Base-by-base conservation (phyloP, 2,329 filamentous ascomycete genomes). In the Phialocephala sp. region DNA sequence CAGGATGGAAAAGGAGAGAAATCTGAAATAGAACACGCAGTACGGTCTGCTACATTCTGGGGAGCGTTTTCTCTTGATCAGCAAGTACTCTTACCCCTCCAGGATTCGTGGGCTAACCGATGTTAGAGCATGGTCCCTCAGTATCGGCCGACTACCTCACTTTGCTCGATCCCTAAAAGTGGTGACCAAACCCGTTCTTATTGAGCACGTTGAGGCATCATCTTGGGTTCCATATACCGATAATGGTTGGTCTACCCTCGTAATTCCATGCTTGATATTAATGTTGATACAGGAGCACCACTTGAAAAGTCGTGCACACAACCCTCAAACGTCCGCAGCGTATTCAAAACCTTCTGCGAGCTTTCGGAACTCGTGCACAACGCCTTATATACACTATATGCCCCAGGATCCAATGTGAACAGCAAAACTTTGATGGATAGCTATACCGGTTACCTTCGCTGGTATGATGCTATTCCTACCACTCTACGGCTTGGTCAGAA, bases 311-410 rank as follows among this genome's bases (percentile, higher is more conserved):
- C 84, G 84, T 70, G 86, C 83, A 86, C 75, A 77, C 88, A 89
- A 69, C 86, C 87, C 0, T 90, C 86, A 2, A 90, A 91, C 66
- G 88, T 92, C 37, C 82, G 89, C 27, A 89, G 87, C 1, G 85
- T 90, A 6, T 89, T 87, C 74, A 88, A 86, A 76, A 86, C 89
- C 69, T 89, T 92, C 70, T 90, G 88, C 73, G 87, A 89, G 72
- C 82, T 93, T 59, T 91, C 89, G 68, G 89, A 92, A 77, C 84
- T 93, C 1, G 87, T 92, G 0, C 91, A 91, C 74, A 85, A 90
- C 80, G 76, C 66, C n/a, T 43, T 72, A 24, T 76, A 74, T 73
- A 84, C 90, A 45, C 83, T 92, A n/a, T 90, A 92, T 73, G 89
- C 90, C 4, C 90, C 91, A 0, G 87, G 85, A 15, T 83, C 85